Base-by-base conservation (phyloP, 495 filamentous ascomycete species). In the Acidiella bohemica region DNA sequence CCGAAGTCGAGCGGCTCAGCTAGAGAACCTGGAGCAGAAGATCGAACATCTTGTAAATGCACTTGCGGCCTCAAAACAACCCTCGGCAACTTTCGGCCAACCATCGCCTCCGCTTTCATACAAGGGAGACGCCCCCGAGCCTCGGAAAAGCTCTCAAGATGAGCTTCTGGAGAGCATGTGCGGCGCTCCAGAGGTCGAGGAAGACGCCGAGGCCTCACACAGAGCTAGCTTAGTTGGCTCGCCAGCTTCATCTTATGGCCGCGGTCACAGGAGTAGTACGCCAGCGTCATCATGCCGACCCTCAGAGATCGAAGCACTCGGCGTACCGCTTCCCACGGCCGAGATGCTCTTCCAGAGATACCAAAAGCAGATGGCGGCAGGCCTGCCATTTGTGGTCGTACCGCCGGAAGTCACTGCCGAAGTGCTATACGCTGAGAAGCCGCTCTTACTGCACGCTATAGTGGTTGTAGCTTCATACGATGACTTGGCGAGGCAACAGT, bases 401-500 rank as follows among this genome's bases (percentile, higher is more conserved):
- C 46, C 56, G 3, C 45, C 41, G 2, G 36, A 58, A 41, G 53
- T 64, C 19, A 73, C 65, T 0, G 63, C 68, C 4, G 53, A 62
- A 3, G 53, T 62, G 40, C 60, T 77, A 8, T 64, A 57, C 20
- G 51, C 59, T 24, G 41, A 59, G 23, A 59, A 64, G 13, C 72
- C 73, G 0, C 69, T 75, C 28, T 40, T 75, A 19, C 72, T 71
- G 65, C 58, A 70, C 18, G 67, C 61, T 42, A 72, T 75, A 21
- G 70, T 74, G 60, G 59, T 63, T 4, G 58, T 69, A 1, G 35
- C 53, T 0, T 59, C 56, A 41, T 33, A 59, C 50, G 0, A 51
- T 55, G 5, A 46, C 24, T 24, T 42, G 8, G 9, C 51, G 6
- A 50, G 62, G 31, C 65, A 67, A 31, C 50, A 58, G 1, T 41